These are phyloP conservation scores for Aspergillus alliaceus DNA, from an alignment of 2,329 filamentous ascomycete genomes.

Conservation along the genomic window DNA sequence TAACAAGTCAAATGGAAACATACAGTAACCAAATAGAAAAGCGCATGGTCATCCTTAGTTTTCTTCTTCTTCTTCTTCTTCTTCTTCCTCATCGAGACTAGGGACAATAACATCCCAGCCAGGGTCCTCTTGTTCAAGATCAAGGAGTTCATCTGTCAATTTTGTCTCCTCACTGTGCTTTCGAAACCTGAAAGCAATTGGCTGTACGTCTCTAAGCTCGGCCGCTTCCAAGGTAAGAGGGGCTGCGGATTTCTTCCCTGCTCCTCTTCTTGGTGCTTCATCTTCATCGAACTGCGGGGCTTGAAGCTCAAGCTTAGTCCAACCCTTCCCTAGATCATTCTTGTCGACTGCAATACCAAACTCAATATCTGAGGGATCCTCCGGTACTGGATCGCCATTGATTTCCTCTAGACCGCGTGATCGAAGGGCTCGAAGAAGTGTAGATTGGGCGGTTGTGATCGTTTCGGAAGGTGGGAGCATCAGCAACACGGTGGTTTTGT, in stretches of 20 bases:
- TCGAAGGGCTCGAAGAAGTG: conserved; percentile 59
- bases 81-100: conserved; percentile 34
- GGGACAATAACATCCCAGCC: conserved; percentile 40
- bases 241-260: conserved; percentile 26
- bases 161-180: conserved; percentile 14
- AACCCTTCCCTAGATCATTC: conserved; percentile 52
- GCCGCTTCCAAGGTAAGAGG: conserved; percentile 27
- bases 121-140: conserved; percentile 31
- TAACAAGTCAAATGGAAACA: neutral
- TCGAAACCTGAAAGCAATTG: conserved; percentile 38
- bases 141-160: conserved; percentile 21
- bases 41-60: conserved; percentile 3
- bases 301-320: conserved; percentile 43
- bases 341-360: conserved; percentile 50
- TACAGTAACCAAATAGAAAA: neutral
- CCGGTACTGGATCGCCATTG: conserved; percentile 38
- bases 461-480: conserved; percentile 61
- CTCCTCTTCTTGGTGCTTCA: conserved; percentile 25
- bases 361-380: conserved; percentile 43
- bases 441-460: conserved; percentile 57
- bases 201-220: conserved; percentile 30
- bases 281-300: conserved; percentile 25
- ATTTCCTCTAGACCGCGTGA: conserved; percentile 44
- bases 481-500: conserved; percentile 69
- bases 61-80: conserved; percentile 19